Conservation (phyloP, 1,284 basidiomycete genomes). For the Microbotryum silenes-acaulis region DNA sequence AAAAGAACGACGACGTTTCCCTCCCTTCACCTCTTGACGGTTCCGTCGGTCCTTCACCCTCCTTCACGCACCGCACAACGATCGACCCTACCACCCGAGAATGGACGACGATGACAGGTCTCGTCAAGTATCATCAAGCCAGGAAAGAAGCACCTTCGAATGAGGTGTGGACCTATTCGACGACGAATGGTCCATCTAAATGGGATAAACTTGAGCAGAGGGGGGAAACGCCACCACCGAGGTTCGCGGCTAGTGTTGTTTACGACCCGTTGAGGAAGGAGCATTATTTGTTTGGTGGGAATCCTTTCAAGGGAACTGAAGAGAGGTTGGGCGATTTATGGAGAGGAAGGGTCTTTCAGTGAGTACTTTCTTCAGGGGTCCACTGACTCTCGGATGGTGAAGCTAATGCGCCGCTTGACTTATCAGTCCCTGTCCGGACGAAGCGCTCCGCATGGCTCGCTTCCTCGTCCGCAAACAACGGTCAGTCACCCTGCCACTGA, state of each 20-base stretch:
- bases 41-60: constrained; percentile 34
- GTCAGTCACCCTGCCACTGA: constrained; percentile 7
- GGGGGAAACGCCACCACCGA: constrained; percentile 9
- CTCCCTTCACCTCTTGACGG: background rate
- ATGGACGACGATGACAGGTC: constrained; percentile 39
- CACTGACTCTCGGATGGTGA: background rate
- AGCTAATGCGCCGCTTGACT: background rate
- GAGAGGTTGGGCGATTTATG: constrained; percentile 39
- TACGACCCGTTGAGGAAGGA: constrained; percentile 37
- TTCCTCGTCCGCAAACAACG: constrained; percentile 40
- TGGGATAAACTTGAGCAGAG: constrained; percentile 30
- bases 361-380: background rate
- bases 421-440: constrained; percentile 35
- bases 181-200: background rate
- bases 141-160: background rate
- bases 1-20: background rate
- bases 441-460: constrained; percentile 38
- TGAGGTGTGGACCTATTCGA: constrained; percentile 6
- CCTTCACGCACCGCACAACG: constrained; percentile 39
- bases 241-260: constrained; percentile 34
- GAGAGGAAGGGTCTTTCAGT: constrained; percentile 36
- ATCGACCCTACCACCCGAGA: constrained; percentile 35
- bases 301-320: constrained; percentile 32
- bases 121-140: constrained; percentile 18
- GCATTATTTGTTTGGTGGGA: constrained; percentile 42